These are phyloP conservation scores for Exophiala spinifera DNA, from an alignment of 2,329 filamentous ascomycete genomes.

Conservation along the genomic window DNA sequence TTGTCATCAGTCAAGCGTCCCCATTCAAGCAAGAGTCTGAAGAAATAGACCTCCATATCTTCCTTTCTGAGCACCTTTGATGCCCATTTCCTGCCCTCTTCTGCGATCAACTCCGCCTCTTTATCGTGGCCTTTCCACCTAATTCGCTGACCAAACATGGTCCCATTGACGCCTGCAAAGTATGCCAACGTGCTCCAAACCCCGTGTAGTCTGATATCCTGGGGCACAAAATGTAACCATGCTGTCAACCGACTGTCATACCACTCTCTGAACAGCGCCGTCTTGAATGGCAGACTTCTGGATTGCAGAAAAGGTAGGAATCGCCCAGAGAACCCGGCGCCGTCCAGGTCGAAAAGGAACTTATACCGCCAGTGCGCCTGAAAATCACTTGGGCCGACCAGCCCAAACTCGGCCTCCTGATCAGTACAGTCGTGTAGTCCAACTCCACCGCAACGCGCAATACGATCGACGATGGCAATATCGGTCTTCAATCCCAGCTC, in stretches of 20 bases:
- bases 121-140: conserved; percentile 49
- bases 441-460: conserved; percentile 53
- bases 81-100: conserved; percentile 64
- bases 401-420: conserved; percentile 53
- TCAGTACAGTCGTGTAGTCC: conserved; percentile 48
- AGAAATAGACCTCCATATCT: conserved; percentile 80
- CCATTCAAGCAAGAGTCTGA: conserved; percentile 75
- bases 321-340: conserved; percentile 62
- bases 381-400: conserved; percentile 48
- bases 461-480: conserved; percentile 58
- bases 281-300: conserved; percentile 65
- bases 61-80: conserved; percentile 61
- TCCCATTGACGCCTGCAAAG: conserved; percentile 57
- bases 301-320: conserved; percentile 66
- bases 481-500: conserved; percentile 56
- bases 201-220: conserved; percentile 70
- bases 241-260: conserved; percentile 69
- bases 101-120: conserved; percentile 64
- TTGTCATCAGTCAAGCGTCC: conserved; percentile 64
- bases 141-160: conserved; percentile 47
- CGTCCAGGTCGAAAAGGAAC: conserved; percentile 71
- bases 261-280: conserved; percentile 73
- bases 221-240: conserved; percentile 78
- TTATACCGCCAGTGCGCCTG: conserved; percentile 62
- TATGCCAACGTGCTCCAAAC: conserved; percentile 72